Base-by-base conservation (phyloP, 495 filamentous ascomycete genomes). In the Penicillium simplicissimum region DNA sequence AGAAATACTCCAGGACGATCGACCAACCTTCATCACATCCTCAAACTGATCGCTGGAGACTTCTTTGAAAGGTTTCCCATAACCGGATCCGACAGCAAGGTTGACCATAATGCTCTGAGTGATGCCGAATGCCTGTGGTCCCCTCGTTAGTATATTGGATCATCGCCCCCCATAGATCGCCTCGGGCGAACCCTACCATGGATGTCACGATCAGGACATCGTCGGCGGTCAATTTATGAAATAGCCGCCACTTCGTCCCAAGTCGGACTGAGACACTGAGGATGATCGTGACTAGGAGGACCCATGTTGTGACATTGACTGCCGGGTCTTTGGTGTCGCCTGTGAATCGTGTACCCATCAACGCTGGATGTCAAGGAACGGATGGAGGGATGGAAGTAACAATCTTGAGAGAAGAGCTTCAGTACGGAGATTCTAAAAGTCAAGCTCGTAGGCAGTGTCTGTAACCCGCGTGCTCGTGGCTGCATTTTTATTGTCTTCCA, bases 21-120 rank as follows among this genome's bases (percentile, higher is more conserved):
- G 23, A 54, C 67, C 31, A 36, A 71, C 72, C 55, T 74, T 72
- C 72, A 72, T 72, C 14, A 71, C 62, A 11, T 57, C 17, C 5
- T 72, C 57, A 40, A 72, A 61, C 37, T 62, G 31, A 9, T 35
- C 4, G 3, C 14, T 33, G 3, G 60, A 62, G 21, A 74, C 57
- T 19, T 61, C 59, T 28, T 52, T 51, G 8, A 49, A 63, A 55
- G 68, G 70, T 13, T 67, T 55, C 33, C 72, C 72, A 64, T 74
- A 72, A 1, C 72, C 72, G 19, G 67, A 67, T 15, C 40, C 57
- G 3, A 72, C 70, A 13, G 72, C 70, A 52, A 68, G 55, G 38
- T 42, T 42, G 15, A 42, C 38, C 38, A 42, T 42, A 28, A 70
- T 56, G 21, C 59, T 66, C 51, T 73, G 68, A 4, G 61, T 59